Base-by-base conservation (phyloP, 2,329 filamentous ascomycete species). In the Verticillium alfalfae region DNA sequence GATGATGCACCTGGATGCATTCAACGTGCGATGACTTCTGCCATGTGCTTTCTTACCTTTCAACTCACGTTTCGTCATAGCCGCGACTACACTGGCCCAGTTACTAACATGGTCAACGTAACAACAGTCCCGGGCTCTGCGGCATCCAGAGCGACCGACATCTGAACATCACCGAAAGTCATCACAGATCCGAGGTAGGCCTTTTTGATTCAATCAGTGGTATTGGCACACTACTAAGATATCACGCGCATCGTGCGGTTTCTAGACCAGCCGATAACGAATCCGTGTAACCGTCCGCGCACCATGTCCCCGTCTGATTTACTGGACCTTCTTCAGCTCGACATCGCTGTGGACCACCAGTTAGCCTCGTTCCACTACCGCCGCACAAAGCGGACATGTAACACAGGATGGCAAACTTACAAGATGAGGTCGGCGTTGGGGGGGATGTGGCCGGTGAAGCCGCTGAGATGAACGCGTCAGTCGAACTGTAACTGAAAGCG, bases 381-480 rank as follows among this genome's bases (percentile, higher is more conserved):
- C 34, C 26, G 3, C 26, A 31, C 26, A 31, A 41, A 26, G 56
- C 18, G 18, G 12, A 10, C 45, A 2, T 12, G 36, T 12, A 26
- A 12, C n/a, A 7, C n/a, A 10, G 16, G 18, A 18, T 8, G 39
- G 26, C n/a, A 16, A 37, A 86, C 91, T 83, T 84, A 95, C 92
- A 96, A 96, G 79, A 96, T 84, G 65, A 96, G 83, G 67, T 83
- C 86, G n/a, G 91, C 79, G 69, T 89, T 85, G 45, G 87, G 76
- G 64, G 92, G 92, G 66, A 96, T 96, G 70, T 88, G 81, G 62
- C 87, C 88, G 38, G 89, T 86, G 80, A 93, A 95, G 61, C 92
- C 92, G 68, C 90, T 93, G 66, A 63, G 65, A 63, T 3, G 8
- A 34, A 58, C 64, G 56, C 61, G 60, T 59, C 31, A 56, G 45